Evolutionary conservation across 2,329 filamentous ascomycete species (phyloP), one percentile per base, ranked within the genome.

Genomic region (Peltaster fructicola): DNA sequence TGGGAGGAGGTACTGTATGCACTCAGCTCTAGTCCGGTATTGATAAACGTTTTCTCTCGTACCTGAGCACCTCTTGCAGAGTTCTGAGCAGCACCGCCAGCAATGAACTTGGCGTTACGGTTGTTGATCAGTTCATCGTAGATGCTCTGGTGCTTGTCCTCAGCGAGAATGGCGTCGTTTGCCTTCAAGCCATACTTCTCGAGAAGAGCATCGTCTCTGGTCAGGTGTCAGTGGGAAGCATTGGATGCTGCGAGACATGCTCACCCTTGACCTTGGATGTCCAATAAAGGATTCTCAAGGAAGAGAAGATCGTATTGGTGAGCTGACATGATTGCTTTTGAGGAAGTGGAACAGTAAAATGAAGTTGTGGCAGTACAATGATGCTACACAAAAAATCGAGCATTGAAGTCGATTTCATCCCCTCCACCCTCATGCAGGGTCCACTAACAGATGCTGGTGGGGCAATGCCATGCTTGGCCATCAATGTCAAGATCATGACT

Each of bases 141-240:
- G 48, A 98, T 68, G 22, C 66, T 69, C 49, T 76, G 64, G 59
- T 98, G 88, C 63, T 91, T 76, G 50, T 80, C 71, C 55, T 91
- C 81, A 29, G 85, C 85, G 33, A 98, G 79, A 53, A 98, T 93
- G 44, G 88, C 88, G 54, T 98, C 85, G 61, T 98, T 92, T 53
- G 76, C 66, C 65, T 98, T 93, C 45, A 98, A 67, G 31, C 61
- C 72, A 53, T 98, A 98, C 65, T 93, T 91, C 40, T 84, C 62
- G 32, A 98, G 77, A 28, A 95, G 72, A 15, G 70, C 72, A 43
- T 84, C 66, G 55, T 85, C 69, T 43, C 82, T 90, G 43, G 45
- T 27, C 15, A 15, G 18, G 15, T 23, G 37, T 47, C 27, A 52
- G 40, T 34, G 31, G 26, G 25, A n/a, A 5, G 18, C 6, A 12